Base-by-base conservation (phyloP, 805 yeast species). In the Saccharomycopsis oosterbeekiorum region DNA sequence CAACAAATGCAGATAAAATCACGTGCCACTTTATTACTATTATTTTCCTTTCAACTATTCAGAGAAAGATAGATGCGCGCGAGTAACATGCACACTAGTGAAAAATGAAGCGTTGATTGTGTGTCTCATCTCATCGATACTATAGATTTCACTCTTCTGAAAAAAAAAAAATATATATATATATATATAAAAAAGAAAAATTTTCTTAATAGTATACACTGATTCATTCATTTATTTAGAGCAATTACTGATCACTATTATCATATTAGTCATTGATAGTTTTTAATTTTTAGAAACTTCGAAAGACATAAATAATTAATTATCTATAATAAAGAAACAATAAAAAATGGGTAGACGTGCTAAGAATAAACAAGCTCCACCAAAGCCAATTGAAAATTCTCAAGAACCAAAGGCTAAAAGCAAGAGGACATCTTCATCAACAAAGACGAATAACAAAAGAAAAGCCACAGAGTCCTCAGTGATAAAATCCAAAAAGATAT, bases 361-460 rank as follows among this genome's bases (percentile, higher is more conserved):
- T 62, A 90, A 87, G 75, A 87, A 89, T 69, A 93, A 89, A 79
- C 98, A 93, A 76, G 94, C 90, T 55, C 88, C 82, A 62, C 98
- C 98, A 67, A 97, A 97, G 41, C 71, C 91, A 5, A 77, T 85
- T 65, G 98, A 93, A 55, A 97, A 93, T 69, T 85, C 92, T 72
- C 83, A 83, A 66, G 79, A 80, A 64, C 82, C 75, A 68, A 78
- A 76, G 36, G 21, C 26, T 24, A 50, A 21, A 19, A 62, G 61
- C 14, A 61, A 59, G 43, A 61, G 57, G 36, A 17, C 21, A 56
- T 6, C 34, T 21, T 21, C 53, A 24, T 21, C 53, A 47, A 21
- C n/a, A 47, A n/a, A n/a, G n/a, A 21, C 34, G 6, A 36, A 39
- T 36, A 57, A 26, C 24, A 56, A 56, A 37, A 56, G 58, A 50